Conservation (phyloP, 2,329 filamentous ascomycete species). For the Aspergillus ochraceus region DNA sequence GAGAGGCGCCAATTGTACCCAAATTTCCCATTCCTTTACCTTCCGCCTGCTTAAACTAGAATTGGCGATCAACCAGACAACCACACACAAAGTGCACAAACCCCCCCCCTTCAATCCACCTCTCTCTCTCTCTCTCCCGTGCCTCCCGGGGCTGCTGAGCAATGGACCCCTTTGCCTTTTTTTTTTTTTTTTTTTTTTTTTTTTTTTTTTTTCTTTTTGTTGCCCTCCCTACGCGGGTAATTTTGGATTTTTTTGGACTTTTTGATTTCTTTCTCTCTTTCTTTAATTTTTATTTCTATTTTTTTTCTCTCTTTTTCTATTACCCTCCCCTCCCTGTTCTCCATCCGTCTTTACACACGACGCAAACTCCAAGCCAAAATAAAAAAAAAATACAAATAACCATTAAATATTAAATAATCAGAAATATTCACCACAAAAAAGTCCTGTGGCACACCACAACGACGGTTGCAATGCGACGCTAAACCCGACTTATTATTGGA, state of each 20-base stretch:
- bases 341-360: constrained; percentile 2
- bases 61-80: constrained; percentile 29
- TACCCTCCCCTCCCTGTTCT: neutral
- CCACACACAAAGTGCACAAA: constrained; percentile 23
- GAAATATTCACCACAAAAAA: constrained; percentile 3
- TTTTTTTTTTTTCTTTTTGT: constrained; percentile 8
- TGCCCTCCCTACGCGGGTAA: neutral
- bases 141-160: constrained; percentile 22
- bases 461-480: constrained; percentile 33
- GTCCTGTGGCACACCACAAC: constrained; percentile 17
- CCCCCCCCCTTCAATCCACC: constrained; percentile 12
- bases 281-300: neutral
- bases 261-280: neutral
- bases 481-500: constrained; percentile 35
- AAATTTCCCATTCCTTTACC: constrained; percentile 29
- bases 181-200: constrained; percentile 7
- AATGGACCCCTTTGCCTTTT: constrained; percentile 18
- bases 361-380: neutral
- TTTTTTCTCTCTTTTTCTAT: constrained; percentile 5
- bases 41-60: constrained; percentile 24
- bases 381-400: constrained; percentile 3
- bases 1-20: constrained; percentile 10
- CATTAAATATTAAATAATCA: constrained; percentile 1
- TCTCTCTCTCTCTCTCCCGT: constrained; percentile 15
- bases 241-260: neutral